Conservation (phyloP, 768 basidiomycete genomes). For the Rhodocollybia butyracea region DNA sequence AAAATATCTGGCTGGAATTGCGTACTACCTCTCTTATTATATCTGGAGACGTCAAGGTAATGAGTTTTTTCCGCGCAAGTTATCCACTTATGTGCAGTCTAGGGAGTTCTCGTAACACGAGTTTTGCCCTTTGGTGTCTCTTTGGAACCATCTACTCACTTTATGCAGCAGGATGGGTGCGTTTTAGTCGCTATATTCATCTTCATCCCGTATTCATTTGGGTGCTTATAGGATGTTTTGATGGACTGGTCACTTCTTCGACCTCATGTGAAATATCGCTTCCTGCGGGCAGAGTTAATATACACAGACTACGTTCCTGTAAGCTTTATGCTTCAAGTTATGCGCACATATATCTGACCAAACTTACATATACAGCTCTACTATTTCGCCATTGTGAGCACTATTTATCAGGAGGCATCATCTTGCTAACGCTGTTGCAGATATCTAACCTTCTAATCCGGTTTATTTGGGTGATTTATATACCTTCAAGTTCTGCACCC, state of each 20-base stretch:
- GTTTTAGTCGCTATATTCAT: conserved; percentile 15
- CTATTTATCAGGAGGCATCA: not conserved
- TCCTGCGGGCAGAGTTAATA: conserved; percentile 73
- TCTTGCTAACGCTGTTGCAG: conserved; percentile 30
- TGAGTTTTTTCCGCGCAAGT: conserved; percentile 14
- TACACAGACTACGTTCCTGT: conserved; percentile 66
- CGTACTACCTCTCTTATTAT: conserved; percentile 66
- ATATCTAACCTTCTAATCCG: conserved; percentile 70
- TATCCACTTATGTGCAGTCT: not conserved
- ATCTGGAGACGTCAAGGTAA: conserved; percentile 72
- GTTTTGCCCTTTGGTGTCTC: conserved; percentile 70
- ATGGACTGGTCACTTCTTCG: conserved; percentile 92
- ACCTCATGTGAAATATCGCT: conserved; percentile 47
- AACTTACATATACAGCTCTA: conserved; percentile 48
- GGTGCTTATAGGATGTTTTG: conserved; percentile 58
- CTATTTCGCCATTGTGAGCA: conserved; percentile 69
- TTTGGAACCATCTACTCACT: conserved; percentile 57
- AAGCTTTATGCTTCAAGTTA: conserved; percentile 12
- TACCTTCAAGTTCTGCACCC: conserved; percentile 45
- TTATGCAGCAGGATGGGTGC: conserved; percentile 80
- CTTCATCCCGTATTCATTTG: not conserved
- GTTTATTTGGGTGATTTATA: conserved; percentile 81
- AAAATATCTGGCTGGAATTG: conserved; percentile 72
- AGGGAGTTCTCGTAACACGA: conserved; percentile 37
- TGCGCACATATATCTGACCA: not conserved